Evolutionary conservation across 1,139 yeast genomes (phyloP), one percentile per base, ranked within the genome.

Genomic region (Zygoascus sp.): DNA sequence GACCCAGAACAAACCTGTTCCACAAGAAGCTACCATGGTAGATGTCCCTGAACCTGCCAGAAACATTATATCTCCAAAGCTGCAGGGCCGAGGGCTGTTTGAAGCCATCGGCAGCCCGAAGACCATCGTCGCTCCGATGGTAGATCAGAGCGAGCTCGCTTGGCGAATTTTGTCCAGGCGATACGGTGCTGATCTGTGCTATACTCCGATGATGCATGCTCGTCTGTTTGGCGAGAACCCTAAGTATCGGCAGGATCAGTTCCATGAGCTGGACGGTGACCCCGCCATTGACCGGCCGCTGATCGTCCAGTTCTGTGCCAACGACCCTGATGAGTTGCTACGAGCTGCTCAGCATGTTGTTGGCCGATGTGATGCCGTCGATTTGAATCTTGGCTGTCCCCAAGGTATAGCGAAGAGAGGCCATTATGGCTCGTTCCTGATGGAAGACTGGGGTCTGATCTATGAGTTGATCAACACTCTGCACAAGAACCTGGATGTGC

Each of bases 151-250:
- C 2, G 98, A 94, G 60, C 74, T 92, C 25, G 98, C 96, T 1
- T 94, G 98, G 97, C 76, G 99, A 57, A 76, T 88, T 15, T 68
- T 94, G 16, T 86, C 96, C 2, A 74, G 97, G 51, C 74, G 77
- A 53, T 83, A 90, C 61, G 99, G 98, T 1, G 98, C 98, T 0
- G 87, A 90, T 4, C 70, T 94, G 36, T 88, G 97, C 59, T 94
- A 90, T 60, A 87, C 98, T 0, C 98, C 99, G 2, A 94, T 94
- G 99, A 78, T 84, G 56, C 97, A 94, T 65, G 96, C 98, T 3
- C 74, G 90, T 45, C 69, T 89, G 35, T 94, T 94, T 68, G 94
- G 95, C 21, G 85, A 86, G 2, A 84, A 83, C 46, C 84, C 80
- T 50, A 84, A 85, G 59, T 92, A 92, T 62, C 74, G 97, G 42